phyloP scores from a whole-genome alignment of 441 rosid genomes.

The Euphorbia celastroides region DNA sequence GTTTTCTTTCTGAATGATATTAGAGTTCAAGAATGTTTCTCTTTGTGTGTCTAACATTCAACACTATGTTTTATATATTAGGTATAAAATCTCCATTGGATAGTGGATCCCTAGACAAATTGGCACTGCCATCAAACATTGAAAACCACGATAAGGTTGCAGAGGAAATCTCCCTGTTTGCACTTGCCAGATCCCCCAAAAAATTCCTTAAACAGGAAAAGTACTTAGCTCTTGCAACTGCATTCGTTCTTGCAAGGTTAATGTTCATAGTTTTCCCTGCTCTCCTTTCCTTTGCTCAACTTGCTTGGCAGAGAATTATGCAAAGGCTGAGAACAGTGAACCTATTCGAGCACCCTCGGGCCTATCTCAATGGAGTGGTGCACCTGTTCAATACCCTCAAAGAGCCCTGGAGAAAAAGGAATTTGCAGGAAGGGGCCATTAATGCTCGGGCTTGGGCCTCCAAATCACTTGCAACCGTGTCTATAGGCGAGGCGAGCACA shows the following conservation, averaged over 20 bases:
- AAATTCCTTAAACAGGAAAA: slow-evolving; percentile 79
- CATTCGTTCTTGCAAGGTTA: slow-evolving; percentile 60
- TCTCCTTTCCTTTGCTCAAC: slow-evolving; percentile 34
- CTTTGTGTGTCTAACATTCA: slow-evolving; percentile 11
- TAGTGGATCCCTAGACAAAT: slow-evolving; percentile 36
- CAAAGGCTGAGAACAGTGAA: slow-evolving; percentile 46
- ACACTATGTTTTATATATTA: slow-evolving; percentile 22
- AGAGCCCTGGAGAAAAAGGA: slow-evolving; percentile 77
- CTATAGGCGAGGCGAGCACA: slow-evolving; percentile 73
- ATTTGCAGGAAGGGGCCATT: slow-evolving; percentile 83
- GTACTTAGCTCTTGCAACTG: slow-evolving; percentile 60
- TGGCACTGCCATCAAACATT: slow-evolving; percentile 29
- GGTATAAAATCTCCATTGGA: slow-evolving; percentile 53
- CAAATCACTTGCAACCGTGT: slow-evolving; percentile 85
- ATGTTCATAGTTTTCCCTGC: slow-evolving; percentile 51
- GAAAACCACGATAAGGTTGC: slow-evolving; percentile 45
- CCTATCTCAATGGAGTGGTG: slow-evolving; percentile 48
- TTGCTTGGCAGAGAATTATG: slow-evolving; percentile 46
- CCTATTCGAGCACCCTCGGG: slow-evolving; percentile 54
- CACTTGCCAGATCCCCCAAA: slow-evolving; percentile 97
- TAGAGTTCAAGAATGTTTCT: not conserved
- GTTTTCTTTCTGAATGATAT: not conserved
- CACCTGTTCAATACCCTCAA: slow-evolving; percentile 48
- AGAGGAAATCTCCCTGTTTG: slow-evolving; percentile 79
- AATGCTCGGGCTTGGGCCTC: slow-evolving; percentile 93